These are phyloP conservation scores for Wickerhamomyces canadensis DNA, from an alignment of 805 yeast species.

Conservation along the genomic window DNA sequence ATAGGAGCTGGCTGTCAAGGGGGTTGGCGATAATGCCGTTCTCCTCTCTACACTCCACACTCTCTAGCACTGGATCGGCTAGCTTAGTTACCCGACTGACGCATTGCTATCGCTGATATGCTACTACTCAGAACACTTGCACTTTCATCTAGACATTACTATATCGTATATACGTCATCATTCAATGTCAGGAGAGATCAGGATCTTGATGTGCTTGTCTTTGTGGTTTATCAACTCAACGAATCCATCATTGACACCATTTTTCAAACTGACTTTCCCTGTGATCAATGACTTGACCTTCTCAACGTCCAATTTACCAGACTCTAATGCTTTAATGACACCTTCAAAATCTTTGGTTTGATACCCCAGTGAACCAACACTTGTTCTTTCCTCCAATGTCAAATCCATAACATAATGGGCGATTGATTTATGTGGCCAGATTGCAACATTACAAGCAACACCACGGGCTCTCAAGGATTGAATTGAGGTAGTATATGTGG, in stretches of 20 bases:
- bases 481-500: conserved; percentile 38
- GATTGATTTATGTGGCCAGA: conserved; percentile 43
- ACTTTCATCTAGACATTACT: no score
- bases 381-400: conserved; percentile 36
- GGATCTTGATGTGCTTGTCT: conserved; percentile 40
- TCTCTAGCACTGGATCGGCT: no score
- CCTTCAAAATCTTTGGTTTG: conserved; percentile 38
- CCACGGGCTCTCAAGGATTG: conserved; percentile 37
- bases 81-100: no score
- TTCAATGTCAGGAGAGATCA: conserved; percentile 31
- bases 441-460: conserved; percentile 41
- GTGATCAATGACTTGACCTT: conserved; percentile 34
- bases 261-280: conserved; percentile 31
- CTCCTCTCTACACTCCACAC: no score
- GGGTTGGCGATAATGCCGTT: no score
- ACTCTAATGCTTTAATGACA: conserved; percentile 35
- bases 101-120: no score
- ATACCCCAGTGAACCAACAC: conserved; percentile 42
- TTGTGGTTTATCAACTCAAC: conserved; percentile 36
- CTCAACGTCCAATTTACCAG: conserved; percentile 30
- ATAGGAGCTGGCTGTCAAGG: no score
- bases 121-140: no score
- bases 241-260: conserved; percentile 39
- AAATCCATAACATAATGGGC: conserved; percentile 40
- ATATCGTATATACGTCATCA: no score